Conservation (phyloP, 352 stramenopile species). For the Elongisporangium senticosum region DNA sequence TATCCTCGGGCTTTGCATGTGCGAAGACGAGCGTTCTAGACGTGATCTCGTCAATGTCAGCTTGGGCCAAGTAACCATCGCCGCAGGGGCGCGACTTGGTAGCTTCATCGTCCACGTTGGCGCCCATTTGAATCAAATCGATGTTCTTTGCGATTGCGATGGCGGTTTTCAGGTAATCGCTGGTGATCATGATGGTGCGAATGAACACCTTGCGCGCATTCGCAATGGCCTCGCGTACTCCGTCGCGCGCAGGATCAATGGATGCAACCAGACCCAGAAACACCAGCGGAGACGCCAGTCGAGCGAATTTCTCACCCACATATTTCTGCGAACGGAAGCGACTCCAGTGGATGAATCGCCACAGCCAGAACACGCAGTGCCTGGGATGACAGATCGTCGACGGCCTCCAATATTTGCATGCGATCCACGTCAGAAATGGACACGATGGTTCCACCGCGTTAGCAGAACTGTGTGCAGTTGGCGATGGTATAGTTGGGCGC, state of each 20-base stretch:
- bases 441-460: too few relatives aligned
- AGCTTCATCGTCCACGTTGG: slow-evolving; percentile 49
- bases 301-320: too few relatives aligned
- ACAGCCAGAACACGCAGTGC: too few relatives aligned
- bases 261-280: slow-evolving; percentile 93
- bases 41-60: slow-evolving; percentile 88
- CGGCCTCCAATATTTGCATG: too few relatives aligned
- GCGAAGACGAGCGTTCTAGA: slow-evolving; percentile 89
- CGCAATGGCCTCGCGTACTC: slow-evolving; percentile 49
- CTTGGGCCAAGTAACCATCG: slow-evolving; percentile 50
- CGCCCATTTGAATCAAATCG: slow-evolving; percentile 83
- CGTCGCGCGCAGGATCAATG: slow-evolving; percentile 73
- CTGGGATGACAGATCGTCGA: too few relatives aligned
- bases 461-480: too few relatives aligned
- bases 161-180: slow-evolving; percentile 94
- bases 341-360: too few relatives aligned
- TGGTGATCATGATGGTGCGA: slow-evolving; percentile 91
- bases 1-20: slow-evolving; percentile 92
- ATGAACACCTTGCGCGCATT: slow-evolving; percentile 45
- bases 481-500: too few relatives aligned
- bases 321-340: too few relatives aligned
- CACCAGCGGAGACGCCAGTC: slow-evolving; percentile 67
- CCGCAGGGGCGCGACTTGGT: slow-evolving; percentile 43
- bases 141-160: slow-evolving; percentile 92
- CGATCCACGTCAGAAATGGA: too few relatives aligned